phyloP scores from a whole-genome alignment of 805 yeast species.

The Starmera caribaea region DNA sequence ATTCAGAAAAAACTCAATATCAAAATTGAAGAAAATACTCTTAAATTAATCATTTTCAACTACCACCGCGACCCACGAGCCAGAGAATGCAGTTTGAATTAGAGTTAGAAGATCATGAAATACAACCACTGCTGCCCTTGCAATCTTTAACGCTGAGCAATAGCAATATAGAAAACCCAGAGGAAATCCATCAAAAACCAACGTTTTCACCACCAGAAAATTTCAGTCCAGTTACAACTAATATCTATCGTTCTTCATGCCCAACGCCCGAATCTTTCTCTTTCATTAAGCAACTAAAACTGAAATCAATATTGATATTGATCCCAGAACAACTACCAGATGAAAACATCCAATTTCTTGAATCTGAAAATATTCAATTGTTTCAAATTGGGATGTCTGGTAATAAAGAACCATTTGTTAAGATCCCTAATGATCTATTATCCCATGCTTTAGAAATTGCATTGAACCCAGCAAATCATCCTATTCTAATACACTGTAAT shows the following conservation, averaged over 20 bases:
- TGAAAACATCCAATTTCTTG: slow-evolving; percentile 58
- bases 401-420: slow-evolving; percentile 89
- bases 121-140: background rate
- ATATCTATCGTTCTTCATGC: slow-evolving; percentile 80
- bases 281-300: slow-evolving; percentile 49
- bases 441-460: slow-evolving; percentile 77
- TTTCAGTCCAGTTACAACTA: slow-evolving; percentile 72
- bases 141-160: slow-evolving; percentile 5
- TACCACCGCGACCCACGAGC: too few species aligned
- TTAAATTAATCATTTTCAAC: too few species aligned
- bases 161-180: slow-evolving; percentile 14
- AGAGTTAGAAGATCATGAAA: background rate
- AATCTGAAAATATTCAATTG: slow-evolving; percentile 50
- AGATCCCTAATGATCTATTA: slow-evolving; percentile 55
- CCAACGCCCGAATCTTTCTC: slow-evolving; percentile 79
- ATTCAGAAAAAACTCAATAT: too few species aligned
- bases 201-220: slow-evolving; percentile 71
- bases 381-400: slow-evolving; percentile 93
- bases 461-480: slow-evolving; percentile 80
- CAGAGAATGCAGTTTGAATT: too few species aligned
- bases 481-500: slow-evolving; percentile 88
- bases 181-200: slow-evolving; percentile 13
- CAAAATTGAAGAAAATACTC: too few species aligned
- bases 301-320: slow-evolving; percentile 72
- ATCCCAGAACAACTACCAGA: slow-evolving; percentile 89